Conservation (phyloP, 225 moss, liverwort and hornwort genomes). For the Lunularia cruciata region DNA sequence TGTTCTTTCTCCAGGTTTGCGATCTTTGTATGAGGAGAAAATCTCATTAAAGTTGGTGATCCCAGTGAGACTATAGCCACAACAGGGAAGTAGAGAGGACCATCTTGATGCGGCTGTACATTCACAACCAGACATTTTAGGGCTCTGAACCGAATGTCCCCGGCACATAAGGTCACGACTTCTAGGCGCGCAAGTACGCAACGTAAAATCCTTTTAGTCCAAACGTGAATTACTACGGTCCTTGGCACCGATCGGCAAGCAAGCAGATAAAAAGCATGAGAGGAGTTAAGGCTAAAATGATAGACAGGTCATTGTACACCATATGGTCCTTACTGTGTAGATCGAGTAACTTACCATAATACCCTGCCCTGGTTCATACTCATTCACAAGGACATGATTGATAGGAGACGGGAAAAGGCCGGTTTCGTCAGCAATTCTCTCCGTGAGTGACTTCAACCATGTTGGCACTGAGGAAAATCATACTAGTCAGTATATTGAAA, state of each 20-base stretch:
- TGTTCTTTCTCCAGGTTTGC: constrained; percentile 29
- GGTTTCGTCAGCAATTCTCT: constrained; percentile 65
- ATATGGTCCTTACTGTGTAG: no score
- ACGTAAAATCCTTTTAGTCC: no score
- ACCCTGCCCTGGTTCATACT: constrained; percentile 87
- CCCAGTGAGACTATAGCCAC: constrained; percentile 90
- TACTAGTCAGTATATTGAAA: no score
- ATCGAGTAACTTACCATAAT: constrained; percentile 59
- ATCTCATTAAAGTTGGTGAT: constrained; percentile 72
- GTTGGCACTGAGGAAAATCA: constrained; percentile 63
- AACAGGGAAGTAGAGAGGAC: constrained; percentile 78
- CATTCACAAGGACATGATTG: constrained; percentile 93
- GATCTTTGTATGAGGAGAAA: constrained; percentile 67
- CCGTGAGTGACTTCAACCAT: constrained; percentile 61
- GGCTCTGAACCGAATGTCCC: no score
- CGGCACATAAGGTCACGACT: no score
- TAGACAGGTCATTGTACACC: no score
- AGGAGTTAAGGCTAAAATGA: no score
- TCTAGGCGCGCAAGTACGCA: no score
- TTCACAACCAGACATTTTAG: not conserved
- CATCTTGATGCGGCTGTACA: constrained; percentile 83
- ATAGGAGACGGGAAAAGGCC: constrained; percentile 74
- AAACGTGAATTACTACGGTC: no score
- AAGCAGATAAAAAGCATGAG: no score
- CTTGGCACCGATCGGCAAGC: no score